Conservation (phyloP, 2,329 filamentous ascomycete genomes). For the Ascochyta rabiei region DNA sequence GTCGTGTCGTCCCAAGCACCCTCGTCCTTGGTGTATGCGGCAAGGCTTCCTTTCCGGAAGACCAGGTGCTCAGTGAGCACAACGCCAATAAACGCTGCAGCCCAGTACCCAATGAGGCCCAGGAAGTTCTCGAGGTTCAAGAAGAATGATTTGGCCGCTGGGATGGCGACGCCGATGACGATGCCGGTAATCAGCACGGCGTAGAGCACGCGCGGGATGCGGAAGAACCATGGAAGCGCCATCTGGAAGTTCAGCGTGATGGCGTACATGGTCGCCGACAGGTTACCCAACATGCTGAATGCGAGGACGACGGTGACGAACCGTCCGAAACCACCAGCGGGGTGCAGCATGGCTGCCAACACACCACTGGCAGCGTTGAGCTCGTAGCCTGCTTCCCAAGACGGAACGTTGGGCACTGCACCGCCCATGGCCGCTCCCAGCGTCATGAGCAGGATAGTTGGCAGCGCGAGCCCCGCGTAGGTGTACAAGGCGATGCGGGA, state of each 20-base stretch:
- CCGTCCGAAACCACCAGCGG: slow-evolving; percentile 65
- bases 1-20: slow-evolving; percentile 48
- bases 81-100: slow-evolving; percentile 42
- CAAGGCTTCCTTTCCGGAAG: slow-evolving; percentile 43
- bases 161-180: slow-evolving; percentile 64
- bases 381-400: slow-evolving; percentile 62
- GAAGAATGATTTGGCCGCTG: slow-evolving; percentile 63
- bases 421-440: slow-evolving; percentile 70
- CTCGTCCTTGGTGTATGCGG: slow-evolving; percentile 46
- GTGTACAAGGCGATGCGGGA: slow-evolving; percentile 60
- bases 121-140: slow-evolving; percentile 55
- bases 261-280: slow-evolving; percentile 65
- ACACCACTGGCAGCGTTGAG: slow-evolving; percentile 63
- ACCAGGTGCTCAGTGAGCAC: slow-evolving; percentile 47
- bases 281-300: slow-evolving; percentile 61
- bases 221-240: slow-evolving; percentile 61
- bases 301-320: slow-evolving; percentile 66
- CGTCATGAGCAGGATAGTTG: slow-evolving; percentile 65
- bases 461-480: slow-evolving; percentile 61
- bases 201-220: slow-evolving; percentile 64
- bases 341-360: slow-evolving; percentile 64
- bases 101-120: slow-evolving; percentile 46
- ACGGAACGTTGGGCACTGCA: slow-evolving; percentile 60
- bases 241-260: slow-evolving; percentile 70
- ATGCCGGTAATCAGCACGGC: slow-evolving; percentile 63